A percentile compares a stretch with the other conserved stretches of the same genome.
phyloP scores from a whole-genome alignment of 257 asterid genomes.

The Linaria vulgaris region DNA sequence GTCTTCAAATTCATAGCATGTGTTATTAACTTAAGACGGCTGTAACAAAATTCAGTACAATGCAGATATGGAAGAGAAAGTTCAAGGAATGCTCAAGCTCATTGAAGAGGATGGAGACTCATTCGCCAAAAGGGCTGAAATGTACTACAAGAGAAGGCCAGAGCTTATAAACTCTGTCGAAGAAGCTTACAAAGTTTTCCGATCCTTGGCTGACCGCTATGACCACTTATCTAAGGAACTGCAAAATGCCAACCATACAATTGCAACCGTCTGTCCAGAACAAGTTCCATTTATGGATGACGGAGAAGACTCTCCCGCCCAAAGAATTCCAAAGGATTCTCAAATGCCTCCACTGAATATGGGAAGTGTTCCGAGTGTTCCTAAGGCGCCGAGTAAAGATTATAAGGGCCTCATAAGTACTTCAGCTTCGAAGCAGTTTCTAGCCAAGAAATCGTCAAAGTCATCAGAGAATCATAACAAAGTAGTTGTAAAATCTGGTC shows the following conservation, averaged over 20 bases:
- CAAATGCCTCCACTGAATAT: slow-evolving; percentile 31
- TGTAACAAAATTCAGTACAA: background rate
- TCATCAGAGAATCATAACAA: slow-evolving; percentile 3
- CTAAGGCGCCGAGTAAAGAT: slow-evolving; percentile 56
- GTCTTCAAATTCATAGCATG: too few species aligned
- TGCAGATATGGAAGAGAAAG: slow-evolving; percentile 88
- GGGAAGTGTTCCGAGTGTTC: slow-evolving; percentile 51
- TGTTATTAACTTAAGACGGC: background rate
- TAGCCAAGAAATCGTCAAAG: slow-evolving; percentile 19
- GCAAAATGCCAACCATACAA: slow-evolving; percentile 78
- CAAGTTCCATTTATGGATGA: slow-evolving; percentile 67
- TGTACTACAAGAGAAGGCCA: slow-evolving; percentile 90
- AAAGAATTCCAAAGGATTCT: slow-evolving; percentile 23
- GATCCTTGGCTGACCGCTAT: slow-evolving; percentile 80
- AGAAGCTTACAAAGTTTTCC: slow-evolving; percentile 67
- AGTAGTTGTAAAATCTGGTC: slow-evolving; percentile 33
- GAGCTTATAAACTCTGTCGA: slow-evolving; percentile 73
- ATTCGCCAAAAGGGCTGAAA: slow-evolving; percentile 85
- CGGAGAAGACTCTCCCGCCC: slow-evolving; percentile 41
- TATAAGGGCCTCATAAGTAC: slow-evolving; percentile 47
- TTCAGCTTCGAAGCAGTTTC: slow-evolving; percentile 50
- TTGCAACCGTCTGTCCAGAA: slow-evolving; percentile 79
- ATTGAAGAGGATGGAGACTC: slow-evolving; percentile 91
- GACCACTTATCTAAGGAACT: slow-evolving; percentile 81
- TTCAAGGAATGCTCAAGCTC: slow-evolving; percentile 62